These are phyloP conservation scores for Neoarthrinium moseri DNA, from an alignment of 2,329 filamentous ascomycete genomes.

Conservation along the genomic window DNA sequence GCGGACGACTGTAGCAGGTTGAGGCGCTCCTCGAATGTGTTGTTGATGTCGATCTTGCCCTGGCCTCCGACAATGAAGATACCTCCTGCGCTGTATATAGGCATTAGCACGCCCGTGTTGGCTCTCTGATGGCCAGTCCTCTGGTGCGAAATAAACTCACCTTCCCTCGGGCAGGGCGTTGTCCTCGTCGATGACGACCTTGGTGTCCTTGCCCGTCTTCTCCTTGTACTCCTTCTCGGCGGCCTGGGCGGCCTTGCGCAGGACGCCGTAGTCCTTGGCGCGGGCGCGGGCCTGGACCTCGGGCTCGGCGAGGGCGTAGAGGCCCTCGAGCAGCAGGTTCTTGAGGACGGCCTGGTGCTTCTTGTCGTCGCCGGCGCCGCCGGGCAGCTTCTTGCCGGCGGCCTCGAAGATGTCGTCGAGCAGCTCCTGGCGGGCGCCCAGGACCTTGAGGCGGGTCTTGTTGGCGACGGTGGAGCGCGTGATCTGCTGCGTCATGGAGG, in stretches of 20 bases:
- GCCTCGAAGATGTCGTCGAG: constrained; percentile 87
- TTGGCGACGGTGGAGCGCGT: constrained; percentile 94
- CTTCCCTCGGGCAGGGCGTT: constrained; percentile 77
- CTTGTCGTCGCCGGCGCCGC: constrained; percentile 63
- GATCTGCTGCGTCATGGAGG: constrained; percentile 98
- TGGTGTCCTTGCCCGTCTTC: constrained; percentile 66
- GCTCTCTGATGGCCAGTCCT: too few relatives aligned
- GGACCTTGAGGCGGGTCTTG: constrained; percentile 88
- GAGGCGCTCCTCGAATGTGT: constrained; percentile 92
- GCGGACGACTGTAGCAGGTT: constrained; percentile 80
- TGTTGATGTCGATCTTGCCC: constrained; percentile 98
- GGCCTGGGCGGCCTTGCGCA: constrained; percentile 75
- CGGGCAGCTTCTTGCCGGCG: constrained; percentile 68
- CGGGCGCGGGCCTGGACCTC: constrained; percentile 73
- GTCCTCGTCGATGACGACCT: constrained; percentile 73
- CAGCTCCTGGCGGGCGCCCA: constrained; percentile 84
- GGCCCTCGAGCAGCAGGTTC: constrained; percentile 81
- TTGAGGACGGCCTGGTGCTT: constrained; percentile 78
- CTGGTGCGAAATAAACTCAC: too few relatives aligned
- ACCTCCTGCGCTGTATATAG: constrained; percentile 82
- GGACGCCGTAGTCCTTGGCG: constrained; percentile 73
- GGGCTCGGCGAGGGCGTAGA: constrained; percentile 83
- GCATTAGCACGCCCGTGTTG: too few relatives aligned
- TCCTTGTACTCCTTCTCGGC: constrained; percentile 84
- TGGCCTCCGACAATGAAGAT: constrained; percentile 74